These are phyloP conservation scores for Acorus gramineus DNA, from an alignment of 106 monocot species.

Conservation along the genomic window DNA sequence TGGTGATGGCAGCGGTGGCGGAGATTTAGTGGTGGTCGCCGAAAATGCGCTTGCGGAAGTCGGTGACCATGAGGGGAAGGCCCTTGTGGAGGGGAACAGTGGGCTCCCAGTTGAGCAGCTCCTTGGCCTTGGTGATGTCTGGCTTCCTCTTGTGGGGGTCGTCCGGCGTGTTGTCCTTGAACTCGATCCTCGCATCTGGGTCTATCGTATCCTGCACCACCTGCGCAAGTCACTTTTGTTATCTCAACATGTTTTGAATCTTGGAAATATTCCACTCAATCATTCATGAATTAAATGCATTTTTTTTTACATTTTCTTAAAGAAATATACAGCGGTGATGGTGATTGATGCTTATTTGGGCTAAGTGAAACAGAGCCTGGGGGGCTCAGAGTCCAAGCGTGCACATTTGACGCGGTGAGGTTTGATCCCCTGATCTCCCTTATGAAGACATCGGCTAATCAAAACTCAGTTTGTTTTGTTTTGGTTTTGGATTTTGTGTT, in stretches of 20 bases:
- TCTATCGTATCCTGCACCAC: slow-evolving; percentile 86
- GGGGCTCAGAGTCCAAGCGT: too few relatives aligned
- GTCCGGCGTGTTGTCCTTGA: slow-evolving; percentile 67
- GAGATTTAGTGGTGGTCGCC: slow-evolving; percentile 23
- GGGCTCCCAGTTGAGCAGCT: slow-evolving; percentile 72
- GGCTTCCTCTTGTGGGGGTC: slow-evolving; percentile 89
- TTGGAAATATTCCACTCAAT: too few relatives aligned
- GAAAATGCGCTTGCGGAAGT: slow-evolving; percentile 71
- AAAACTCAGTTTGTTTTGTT: too few relatives aligned
- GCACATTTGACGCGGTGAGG: too few relatives aligned
- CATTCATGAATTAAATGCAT: too few relatives aligned
- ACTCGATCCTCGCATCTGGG: slow-evolving; percentile 57
- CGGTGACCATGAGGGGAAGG: slow-evolving; percentile 73
- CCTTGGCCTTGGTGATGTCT: slow-evolving; percentile 70
- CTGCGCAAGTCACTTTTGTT: slow-evolving; percentile 2
- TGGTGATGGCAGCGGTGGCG: neutral
- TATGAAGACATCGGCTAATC: too few relatives aligned
- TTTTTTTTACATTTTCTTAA: too few relatives aligned
- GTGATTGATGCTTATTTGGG: too few relatives aligned
- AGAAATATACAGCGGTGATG: too few relatives aligned
- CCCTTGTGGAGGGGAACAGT: slow-evolving; percentile 53
- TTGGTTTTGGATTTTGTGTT: too few relatives aligned
- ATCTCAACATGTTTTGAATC: neutral
- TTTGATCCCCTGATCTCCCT: too few relatives aligned
- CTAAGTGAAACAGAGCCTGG: too few relatives aligned